Evolutionary conservation across 257 asterid species (phyloP).

Genomic region (Solanum pinnatisectum): DNA sequence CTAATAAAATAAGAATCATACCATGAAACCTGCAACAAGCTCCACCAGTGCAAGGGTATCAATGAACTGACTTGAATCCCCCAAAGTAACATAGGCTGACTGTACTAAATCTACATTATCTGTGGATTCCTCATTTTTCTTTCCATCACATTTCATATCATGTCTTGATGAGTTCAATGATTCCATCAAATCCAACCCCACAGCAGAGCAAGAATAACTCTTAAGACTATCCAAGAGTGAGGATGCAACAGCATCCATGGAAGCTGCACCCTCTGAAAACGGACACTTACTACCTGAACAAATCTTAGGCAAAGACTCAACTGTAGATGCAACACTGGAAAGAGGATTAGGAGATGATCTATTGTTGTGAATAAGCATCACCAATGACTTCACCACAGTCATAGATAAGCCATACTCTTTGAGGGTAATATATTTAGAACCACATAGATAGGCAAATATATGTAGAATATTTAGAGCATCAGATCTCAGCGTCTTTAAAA

Average conservation of each 20-base stretch:
- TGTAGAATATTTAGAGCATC: slow-evolving; percentile 59
- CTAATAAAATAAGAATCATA: slow-evolving; percentile 18
- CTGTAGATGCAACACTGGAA: slow-evolving; percentile 15
- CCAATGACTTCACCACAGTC: slow-evolving; percentile 65
- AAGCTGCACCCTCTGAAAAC: slow-evolving; percentile 46
- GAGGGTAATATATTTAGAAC: slow-evolving; percentile 45
- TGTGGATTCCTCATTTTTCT: slow-evolving; percentile 13
- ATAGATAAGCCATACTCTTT: slow-evolving; percentile 42
- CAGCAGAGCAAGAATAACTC: slow-evolving; percentile 25
- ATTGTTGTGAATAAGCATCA: slow-evolving; percentile 51
- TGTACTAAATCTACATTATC: slow-evolving; percentile 11
- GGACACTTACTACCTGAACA: slow-evolving; percentile 51
- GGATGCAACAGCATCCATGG: slow-evolving; percentile 41
- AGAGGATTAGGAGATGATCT: slow-evolving; percentile 7
- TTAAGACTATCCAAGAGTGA: slow-evolving; percentile 54
- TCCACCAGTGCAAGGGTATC: slow-evolving; percentile 68
- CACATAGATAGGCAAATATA: slow-evolving; percentile 60
- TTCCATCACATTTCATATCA: slow-evolving; percentile 5
- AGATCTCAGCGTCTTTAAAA: slow-evolving; percentile 32
- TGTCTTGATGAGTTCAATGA: slow-evolving; percentile 8
- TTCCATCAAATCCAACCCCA: slow-evolving; percentile 19
- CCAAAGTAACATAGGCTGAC: slow-evolving; percentile 10
- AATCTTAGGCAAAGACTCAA: slow-evolving; percentile 12
- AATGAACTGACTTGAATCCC: slow-evolving; percentile 21
- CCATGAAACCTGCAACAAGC: slow-evolving; percentile 65